These are phyloP conservation scores for Alternaria sp. DNA, from an alignment of 2,329 filamentous ascomycete species.

Conservation along the genomic window DNA sequence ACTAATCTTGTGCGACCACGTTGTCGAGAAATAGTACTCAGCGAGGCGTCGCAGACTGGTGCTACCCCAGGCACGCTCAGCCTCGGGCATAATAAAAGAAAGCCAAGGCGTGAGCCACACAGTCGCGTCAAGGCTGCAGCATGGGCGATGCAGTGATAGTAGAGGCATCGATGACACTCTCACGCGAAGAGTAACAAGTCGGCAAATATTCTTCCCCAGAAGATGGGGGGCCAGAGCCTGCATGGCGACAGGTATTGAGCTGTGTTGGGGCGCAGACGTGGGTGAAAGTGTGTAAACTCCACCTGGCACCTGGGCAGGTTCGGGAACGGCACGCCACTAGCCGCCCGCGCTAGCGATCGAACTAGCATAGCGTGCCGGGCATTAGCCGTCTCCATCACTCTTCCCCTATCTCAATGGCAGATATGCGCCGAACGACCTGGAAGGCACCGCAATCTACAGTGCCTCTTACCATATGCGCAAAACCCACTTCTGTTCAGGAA, in stretches of 20 bases:
- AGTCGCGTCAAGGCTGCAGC: not conserved
- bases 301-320: not conserved
- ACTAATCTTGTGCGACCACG: not conserved
- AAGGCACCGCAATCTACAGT: not conserved
- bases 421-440: not conserved
- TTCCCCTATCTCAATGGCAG: not conserved
- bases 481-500: not conserved
- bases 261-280: not conserved
- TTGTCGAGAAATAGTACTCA: not conserved
- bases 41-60: not conserved
- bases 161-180: not conserved
- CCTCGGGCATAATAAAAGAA: constrained; percentile 5
- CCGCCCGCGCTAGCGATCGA: not conserved
- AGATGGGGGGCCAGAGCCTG: not conserved
- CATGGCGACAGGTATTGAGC: not conserved
- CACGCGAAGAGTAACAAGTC: not conserved
- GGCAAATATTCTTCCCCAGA: not conserved
- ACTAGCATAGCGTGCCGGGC: not conserved
- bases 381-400: not conserved
- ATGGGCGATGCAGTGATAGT: not conserved
- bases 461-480: not conserved
- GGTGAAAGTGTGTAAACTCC: not conserved
- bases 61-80: constrained; percentile 10
- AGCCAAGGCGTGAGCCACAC: not conserved
- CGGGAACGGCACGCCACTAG: not conserved